Percentiles rank a stretch among this genome's conserved stretches.
These are phyloP conservation scores for Apiospora kogelbergensis DNA, from an alignment of 2,329 filamentous ascomycete species.

Conservation along the genomic window DNA sequence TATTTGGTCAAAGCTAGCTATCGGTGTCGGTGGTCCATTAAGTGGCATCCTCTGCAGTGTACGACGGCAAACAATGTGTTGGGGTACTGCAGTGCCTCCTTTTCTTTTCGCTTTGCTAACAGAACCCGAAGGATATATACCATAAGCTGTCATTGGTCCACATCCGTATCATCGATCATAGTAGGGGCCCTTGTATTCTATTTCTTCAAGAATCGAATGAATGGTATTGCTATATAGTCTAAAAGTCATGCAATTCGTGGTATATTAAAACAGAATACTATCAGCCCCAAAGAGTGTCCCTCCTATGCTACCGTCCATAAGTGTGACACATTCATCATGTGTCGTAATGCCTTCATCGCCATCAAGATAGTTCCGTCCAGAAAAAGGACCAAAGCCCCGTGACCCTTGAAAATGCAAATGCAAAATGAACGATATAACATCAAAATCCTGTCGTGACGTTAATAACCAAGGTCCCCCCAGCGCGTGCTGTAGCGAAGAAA, in stretches of 20 bases:
- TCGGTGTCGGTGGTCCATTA: neutral
- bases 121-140: neutral
- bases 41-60: neutral
- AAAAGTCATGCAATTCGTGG: neutral
- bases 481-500: neutral
- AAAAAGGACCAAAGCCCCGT: neutral
- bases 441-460: neutral
- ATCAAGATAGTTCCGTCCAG: neutral
- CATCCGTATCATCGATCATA: neutral
- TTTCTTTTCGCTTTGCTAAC: neutral
- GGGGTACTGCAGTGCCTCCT: neutral
- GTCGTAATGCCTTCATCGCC: neutral
- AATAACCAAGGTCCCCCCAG: neutral
- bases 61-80: neutral
- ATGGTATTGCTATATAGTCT: neutral
- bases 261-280: neutral
- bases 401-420: neutral
- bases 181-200: no score
- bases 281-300: neutral
- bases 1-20: neutral
- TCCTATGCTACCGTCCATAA: neutral
- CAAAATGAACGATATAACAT: neutral
- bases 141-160: neutral
- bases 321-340: neutral
- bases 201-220: neutral